These are phyloP conservation scores for Tulasnella sp. DNA, from an alignment of 768 basidiomycete species.

Conservation along the genomic window DNA sequence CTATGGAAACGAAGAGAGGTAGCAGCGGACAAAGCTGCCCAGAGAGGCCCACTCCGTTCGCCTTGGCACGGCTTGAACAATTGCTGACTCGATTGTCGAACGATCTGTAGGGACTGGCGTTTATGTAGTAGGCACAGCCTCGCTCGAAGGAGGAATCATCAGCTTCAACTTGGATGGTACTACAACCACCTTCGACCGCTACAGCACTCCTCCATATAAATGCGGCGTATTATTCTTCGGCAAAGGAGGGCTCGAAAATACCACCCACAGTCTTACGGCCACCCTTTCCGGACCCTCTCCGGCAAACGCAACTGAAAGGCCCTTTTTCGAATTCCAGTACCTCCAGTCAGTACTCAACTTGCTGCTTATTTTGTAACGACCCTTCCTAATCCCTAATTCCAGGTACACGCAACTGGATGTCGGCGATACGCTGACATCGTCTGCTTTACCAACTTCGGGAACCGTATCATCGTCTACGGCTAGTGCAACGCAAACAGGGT, in stretches of 20 bases:
- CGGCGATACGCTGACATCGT: not conserved
- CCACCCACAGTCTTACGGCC: not conserved
- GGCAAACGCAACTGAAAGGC: not conserved
- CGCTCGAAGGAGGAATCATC: conserved; percentile 16
- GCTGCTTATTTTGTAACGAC: not conserved
- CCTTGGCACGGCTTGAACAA: not conserved
- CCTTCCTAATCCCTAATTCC: not conserved
- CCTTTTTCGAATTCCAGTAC: conserved; percentile 16
- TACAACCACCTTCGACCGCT: conserved; percentile 9
- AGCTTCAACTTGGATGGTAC: conserved; percentile 13
- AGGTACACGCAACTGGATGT: conserved; percentile 3
- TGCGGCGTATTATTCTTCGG: not conserved
- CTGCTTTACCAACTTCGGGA: not conserved
- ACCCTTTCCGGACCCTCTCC: not conserved
- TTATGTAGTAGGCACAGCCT: not conserved
- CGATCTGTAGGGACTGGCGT: conserved; percentile 14
- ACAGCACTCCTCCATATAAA: conserved; percentile 2
- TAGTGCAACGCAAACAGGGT: not conserved
- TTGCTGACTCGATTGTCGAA: not conserved
- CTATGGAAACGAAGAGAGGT: not conserved
- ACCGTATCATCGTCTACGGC: not conserved
- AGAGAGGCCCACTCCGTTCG: not conserved
- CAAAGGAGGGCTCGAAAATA: not conserved
- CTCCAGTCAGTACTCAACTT: not conserved
- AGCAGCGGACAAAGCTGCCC: not conserved